A percentile compares a stretch with the other conserved stretches of the same genome.
These are phyloP conservation scores for Xenosphaeropsis pyriputrescens DNA, from an alignment of 2,329 filamentous ascomycete genomes.

Conservation along the genomic window DNA sequence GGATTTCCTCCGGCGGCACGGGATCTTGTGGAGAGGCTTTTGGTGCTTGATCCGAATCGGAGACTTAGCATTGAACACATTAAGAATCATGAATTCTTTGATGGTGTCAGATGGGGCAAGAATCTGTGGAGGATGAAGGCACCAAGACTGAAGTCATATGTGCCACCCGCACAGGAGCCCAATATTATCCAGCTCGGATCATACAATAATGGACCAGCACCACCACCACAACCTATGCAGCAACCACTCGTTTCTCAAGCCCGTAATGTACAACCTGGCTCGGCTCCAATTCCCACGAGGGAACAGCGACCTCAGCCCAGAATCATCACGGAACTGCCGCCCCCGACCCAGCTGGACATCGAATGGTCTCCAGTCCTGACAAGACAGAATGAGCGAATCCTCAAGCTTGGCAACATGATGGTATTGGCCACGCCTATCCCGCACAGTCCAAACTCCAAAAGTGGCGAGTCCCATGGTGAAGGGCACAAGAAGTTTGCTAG, in stretches of 20 bases:
- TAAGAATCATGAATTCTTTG: conserved; percentile 92
- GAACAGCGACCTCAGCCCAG: conserved; percentile 47
- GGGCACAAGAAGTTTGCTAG: conserved; percentile 79
- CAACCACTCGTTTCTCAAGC: conserved; percentile 13
- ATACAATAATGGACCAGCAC: conserved; percentile 17
- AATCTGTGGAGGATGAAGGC: conserved; percentile 81
- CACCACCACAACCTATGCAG: conserved; percentile 12
- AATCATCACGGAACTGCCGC: conserved; percentile 87
- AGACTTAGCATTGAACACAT: conserved; percentile 89
- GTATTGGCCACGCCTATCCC: conserved; percentile 68
- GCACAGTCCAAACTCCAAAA: conserved; percentile 58
- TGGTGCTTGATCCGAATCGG: conserved; percentile 76
- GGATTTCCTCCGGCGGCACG: conserved; percentile 78
- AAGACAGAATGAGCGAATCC: conserved; percentile 78
- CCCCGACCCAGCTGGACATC: conserved; percentile 92
- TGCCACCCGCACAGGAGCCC: conserved; percentile 61
- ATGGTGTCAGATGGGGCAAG: conserved; percentile 72
- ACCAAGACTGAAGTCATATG: conserved; percentile 72
- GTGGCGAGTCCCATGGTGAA: conserved; percentile 42
- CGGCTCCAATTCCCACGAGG: conserved; percentile 12
- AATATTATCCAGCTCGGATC: conserved; percentile 51
- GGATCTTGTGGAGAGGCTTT: conserved; percentile 77
- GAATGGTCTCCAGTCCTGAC: conserved; percentile 97
- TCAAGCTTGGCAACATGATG: conserved; percentile 84
- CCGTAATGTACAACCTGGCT: conserved; percentile 19